These are phyloP conservation scores for Tetrahymena malaccensis DNA, from an alignment of 73 alveolate genomes.

Conservation along the genomic window DNA sequence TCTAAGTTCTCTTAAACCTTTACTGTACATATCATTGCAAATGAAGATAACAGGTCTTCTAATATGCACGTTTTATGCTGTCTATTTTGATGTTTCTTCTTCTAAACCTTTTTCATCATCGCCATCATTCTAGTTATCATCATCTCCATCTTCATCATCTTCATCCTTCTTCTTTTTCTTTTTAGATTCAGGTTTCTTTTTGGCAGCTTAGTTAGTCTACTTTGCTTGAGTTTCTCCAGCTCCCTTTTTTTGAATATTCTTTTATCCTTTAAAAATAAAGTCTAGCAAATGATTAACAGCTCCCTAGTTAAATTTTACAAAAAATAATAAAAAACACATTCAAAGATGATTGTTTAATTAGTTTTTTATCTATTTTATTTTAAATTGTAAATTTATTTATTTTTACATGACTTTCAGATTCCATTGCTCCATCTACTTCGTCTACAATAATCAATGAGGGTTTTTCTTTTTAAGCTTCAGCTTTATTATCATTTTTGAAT, in stretches of 20 bases:
- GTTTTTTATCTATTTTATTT: too few species aligned
- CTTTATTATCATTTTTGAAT: not conserved
- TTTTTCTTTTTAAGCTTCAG: not conserved
- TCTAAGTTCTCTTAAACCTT: slow-evolving; percentile 58
- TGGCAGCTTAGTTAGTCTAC: not conserved
- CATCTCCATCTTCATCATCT: not conserved
- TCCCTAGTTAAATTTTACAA: not conserved
- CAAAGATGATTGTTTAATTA: too few species aligned
- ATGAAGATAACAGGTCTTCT: slow-evolving; percentile 75
- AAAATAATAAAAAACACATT: too few species aligned
- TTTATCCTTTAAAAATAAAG: not conserved
- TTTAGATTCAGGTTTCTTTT: not conserved
- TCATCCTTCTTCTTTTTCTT: not conserved
- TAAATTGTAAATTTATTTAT: not conserved
- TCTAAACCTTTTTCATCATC: not conserved
- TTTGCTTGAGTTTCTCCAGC: not conserved
- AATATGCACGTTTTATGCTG: not conserved
- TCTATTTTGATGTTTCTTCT: not conserved
- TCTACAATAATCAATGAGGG: slow-evolving; percentile 55
- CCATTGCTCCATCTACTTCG: slow-evolving; percentile 80
- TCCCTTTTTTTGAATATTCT: not conserved
- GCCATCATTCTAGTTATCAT: not conserved
- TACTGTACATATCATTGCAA: slow-evolving; percentile 75
- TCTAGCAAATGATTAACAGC: not conserved
- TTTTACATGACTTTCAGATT: slow-evolving; percentile 38